Base-by-base conservation (phyloP, 192 early-diverging fungal genomes). In the Umbelopsis isabellina region DNA sequence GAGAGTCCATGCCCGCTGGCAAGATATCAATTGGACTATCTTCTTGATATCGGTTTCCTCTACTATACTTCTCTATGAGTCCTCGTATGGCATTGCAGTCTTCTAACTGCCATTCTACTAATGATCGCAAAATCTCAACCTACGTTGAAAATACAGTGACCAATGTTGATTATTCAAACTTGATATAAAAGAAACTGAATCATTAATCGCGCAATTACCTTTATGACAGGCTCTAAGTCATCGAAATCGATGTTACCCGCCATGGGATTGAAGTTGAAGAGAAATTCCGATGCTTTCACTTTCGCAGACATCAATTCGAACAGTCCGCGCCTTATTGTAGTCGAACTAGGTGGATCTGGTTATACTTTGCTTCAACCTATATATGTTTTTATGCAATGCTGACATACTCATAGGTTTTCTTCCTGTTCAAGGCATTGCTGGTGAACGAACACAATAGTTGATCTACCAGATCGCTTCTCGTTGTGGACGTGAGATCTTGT, bases 71-170 rank as follows among this genome's bases (percentile, higher is more conserved):
- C 1, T 72, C 72, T 9, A 78, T 61, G 1, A 61, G 45, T 13
- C 50, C 23, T 53, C 58, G 61, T 12, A 78, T 50, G 33, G 71
- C 67, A 11, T 48, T 27, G 30, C 76, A 66, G 37, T 78, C 76
- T 61, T 72, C 67, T 3, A 78, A 25, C 18, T 78, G 76, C 76
- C 71, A 78, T 49, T 78, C 76, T 9, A 78, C 67, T 33, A 78
- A 33, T 0, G 64, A 55, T 27, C 65, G 65, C 45, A 78, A 46
- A 30, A 78, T 47, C 18, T 66, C 46, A 5, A 78, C 20, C 76
- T 78, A 61, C 7, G 10, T 21, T 41, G 18, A 2, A 46, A 22
- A 45, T 35, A 72, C 20, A 37, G 45, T 41, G 44, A 33, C 27
- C n/a, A 11, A 52, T 46, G 64, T 49, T 27, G 6, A 52, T 33